These are phyloP conservation scores for Hordeum pubiflorum DNA, from an alignment of 202 grass and related monocot species.

Conservation along the genomic window DNA sequence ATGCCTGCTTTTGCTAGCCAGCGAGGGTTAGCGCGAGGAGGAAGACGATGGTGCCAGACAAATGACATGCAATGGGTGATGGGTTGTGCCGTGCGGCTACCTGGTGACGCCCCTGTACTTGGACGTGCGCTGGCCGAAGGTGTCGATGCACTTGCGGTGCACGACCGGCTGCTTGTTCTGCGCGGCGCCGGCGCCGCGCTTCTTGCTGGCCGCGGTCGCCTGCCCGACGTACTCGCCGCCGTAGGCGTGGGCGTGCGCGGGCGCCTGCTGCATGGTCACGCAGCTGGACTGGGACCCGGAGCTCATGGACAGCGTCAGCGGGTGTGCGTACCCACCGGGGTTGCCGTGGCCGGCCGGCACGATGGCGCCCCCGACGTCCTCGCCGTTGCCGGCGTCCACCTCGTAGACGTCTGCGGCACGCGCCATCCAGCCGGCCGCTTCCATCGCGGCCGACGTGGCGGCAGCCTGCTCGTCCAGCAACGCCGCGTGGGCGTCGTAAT, in stretches of 20 bases:
- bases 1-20: constrained; percentile 63
- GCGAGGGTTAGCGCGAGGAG: background rate
- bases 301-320: constrained; percentile 81
- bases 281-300: constrained; percentile 76
- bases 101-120: constrained; percentile 95
- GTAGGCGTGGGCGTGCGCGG: background rate
- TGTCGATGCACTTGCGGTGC: constrained; percentile 96
- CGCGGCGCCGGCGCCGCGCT: constrained; percentile 35
- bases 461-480: constrained; percentile 24
- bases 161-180: constrained; percentile 68
- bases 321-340: constrained; percentile 29
- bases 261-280: constrained; percentile 52
- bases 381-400: background rate
- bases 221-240: background rate
- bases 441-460: constrained; percentile 9
- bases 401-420: background rate
- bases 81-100: constrained; percentile 12
- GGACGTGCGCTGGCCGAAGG: constrained; percentile 96
- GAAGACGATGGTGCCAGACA: background rate
- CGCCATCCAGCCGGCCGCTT: constrained; percentile 24
- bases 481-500: constrained; percentile 29
- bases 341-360: background rate
- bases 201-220: constrained; percentile 47
- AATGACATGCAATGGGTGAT: background rate
- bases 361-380: background rate